A percentile compares a stretch with the other conserved stretches of the same genome.
Evolutionary conservation across 2,329 filamentous ascomycete species (phyloP).

Genomic region (Trichoderma pleuroti): DNA sequence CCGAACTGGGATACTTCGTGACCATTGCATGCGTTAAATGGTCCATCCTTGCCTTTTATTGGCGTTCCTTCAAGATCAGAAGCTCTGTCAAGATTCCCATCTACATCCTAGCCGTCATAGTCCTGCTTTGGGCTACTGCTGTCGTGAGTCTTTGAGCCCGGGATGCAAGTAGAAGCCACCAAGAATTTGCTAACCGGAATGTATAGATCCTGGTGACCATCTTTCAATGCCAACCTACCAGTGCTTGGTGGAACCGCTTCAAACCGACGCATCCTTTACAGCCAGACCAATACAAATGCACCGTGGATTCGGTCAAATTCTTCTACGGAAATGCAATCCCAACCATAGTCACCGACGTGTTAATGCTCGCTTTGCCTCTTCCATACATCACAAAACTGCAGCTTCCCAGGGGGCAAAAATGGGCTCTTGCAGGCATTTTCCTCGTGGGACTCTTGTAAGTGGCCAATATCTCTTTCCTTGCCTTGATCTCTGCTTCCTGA

Average conservation of each 20-base stretch:
- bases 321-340: slow-evolving; percentile 30
- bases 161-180: neutral
- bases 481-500: neutral
- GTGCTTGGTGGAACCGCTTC: slow-evolving; percentile 24
- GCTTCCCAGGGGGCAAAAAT: slow-evolving; percentile 25
- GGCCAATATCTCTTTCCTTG: neutral
- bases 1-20: slow-evolving; percentile 24
- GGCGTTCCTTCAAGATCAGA: slow-evolving; percentile 25
- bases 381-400: slow-evolving; percentile 29
- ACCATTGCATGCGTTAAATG: slow-evolving; percentile 24
- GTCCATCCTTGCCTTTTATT: slow-evolving; percentile 28
- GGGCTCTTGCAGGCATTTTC: slow-evolving; percentile 27
- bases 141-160: slow-evolving; percentile 21
- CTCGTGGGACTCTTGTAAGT: slow-evolving; percentile 27
- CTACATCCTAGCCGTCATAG: slow-evolving; percentile 19
- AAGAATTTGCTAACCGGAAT: neutral
- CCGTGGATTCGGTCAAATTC: slow-evolving; percentile 24
- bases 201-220: slow-evolving; percentile 22
- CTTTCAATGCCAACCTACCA: slow-evolving; percentile 23
- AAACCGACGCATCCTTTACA: slow-evolving; percentile 19
- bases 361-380: slow-evolving; percentile 29
- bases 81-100: slow-evolving; percentile 24
- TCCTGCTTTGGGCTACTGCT: slow-evolving; percentile 23
- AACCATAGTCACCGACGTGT: slow-evolving; percentile 28
- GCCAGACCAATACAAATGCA: slow-evolving; percentile 19